Conservation (phyloP, 331 rosid species). For the Telfairia occidentalis region DNA sequence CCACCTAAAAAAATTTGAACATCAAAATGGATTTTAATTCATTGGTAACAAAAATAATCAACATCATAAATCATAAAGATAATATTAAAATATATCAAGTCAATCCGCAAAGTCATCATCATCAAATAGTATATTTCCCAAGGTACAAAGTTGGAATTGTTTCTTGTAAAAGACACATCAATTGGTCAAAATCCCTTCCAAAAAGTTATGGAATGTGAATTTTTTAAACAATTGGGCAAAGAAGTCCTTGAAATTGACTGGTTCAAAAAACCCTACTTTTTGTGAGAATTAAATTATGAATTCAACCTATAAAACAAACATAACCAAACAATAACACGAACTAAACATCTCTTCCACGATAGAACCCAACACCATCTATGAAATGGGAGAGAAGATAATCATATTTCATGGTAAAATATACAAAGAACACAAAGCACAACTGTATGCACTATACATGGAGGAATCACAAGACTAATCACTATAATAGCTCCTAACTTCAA, state of each 20-base stretch:
- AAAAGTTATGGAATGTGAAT: neutral
- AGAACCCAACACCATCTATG: neutral
- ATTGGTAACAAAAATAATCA: neutral
- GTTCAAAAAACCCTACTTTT: neutral
- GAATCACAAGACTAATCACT: neutral
- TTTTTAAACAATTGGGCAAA: neutral
- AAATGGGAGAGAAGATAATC: neutral
- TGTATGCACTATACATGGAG: neutral
- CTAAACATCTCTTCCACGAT: neutral
- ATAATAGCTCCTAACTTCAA: neutral
- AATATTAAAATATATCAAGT: neutral
- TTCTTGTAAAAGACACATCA: neutral
- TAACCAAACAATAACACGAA: neutral
- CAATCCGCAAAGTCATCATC: neutral
- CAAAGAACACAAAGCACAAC: neutral
- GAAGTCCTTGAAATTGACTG: neutral
- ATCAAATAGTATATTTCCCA: neutral
- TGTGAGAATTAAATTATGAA: neutral
- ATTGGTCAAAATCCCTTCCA: neutral
- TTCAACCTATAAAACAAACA: neutral
- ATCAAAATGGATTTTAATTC: neutral
- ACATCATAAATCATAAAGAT: neutral
- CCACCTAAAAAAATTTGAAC: slow-evolving; percentile 38
- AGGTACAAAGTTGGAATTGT: neutral
- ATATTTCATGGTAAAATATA: neutral